Base-by-base conservation (phyloP, 1,284 basidiomycete genomes). In the Vanrija sp. region DNA sequence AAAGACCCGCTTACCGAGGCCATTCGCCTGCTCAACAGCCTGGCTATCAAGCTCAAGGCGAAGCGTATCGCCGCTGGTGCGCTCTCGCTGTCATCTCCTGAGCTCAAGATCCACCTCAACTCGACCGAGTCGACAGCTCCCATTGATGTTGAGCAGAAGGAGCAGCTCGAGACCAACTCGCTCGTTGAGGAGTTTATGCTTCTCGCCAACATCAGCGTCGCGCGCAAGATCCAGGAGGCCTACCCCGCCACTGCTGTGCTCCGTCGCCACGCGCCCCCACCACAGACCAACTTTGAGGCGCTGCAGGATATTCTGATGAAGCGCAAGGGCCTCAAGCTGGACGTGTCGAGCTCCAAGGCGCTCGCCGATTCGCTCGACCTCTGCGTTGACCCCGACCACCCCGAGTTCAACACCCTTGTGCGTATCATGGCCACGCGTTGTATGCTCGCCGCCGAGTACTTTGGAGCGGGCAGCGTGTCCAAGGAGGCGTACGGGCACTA, bases 171-270 rank as follows among this genome's bases (percentile, higher is more conserved):
- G 77, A 98, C 96, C 12, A 98, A 98, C 72, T 93, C 88, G 60
- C 78, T 99, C 10, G 96, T 98, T 2, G 96, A 99, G 72, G 96
- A 98, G 76, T 98, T 98, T 75, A 98, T 99, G 96, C 79, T 99
- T 58, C 83, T 98, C 53, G 96, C 96, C 24, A 98, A 98, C 68
- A 89, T 96, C 63, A 91, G 87, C 59, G 96, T 98, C 0, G 96
- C 95, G 8, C 78, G 80, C 65, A 88, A 88, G 73, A 97, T 97
- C 42, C 89, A 97, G 71, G 90, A 96, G 66, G 85, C 88, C 1
- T 98, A 94, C 78, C 95, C 96, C 2, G 89, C 92, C 68, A 98
- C 94, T 1, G 91, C 94, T 4, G 95, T 99, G 0, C 79, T 98
- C 42, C 83, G 92, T 64, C 88, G 94, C n/a, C 95, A 98, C 78